Percentiles rank a stretch among this genome's conserved stretches.
These are phyloP conservation scores for Talaromyces funiculosus DNA, from an alignment of 2,329 filamentous ascomycete genomes.

Conservation along the genomic window DNA sequence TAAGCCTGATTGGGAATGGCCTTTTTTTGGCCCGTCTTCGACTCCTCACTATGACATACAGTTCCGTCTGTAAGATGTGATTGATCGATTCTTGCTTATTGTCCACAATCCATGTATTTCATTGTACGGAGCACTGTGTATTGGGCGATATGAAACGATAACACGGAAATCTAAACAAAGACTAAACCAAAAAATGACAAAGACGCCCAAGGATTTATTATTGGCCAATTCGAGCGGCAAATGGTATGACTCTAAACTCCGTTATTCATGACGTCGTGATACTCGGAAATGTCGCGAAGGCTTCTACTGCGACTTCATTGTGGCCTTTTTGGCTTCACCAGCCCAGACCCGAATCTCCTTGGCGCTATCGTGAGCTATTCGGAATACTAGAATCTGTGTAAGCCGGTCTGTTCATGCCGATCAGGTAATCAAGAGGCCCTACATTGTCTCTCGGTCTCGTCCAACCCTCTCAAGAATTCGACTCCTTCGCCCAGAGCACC, in stretches of 20 bases:
- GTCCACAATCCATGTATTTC: no score
- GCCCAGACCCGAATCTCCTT: slow-evolving; percentile 67
- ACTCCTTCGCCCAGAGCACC: slow-evolving; percentile 61
- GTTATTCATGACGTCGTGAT: background rate
- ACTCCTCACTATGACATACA: no score
- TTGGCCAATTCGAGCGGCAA: background rate
- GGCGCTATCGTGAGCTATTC: slow-evolving; percentile 66
- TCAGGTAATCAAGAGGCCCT: slow-evolving; percentile 25
- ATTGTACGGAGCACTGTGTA: no score
- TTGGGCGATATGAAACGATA: no score
- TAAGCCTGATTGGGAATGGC: slow-evolving; percentile 4
- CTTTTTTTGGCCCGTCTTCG: background rate
- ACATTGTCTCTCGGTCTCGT: slow-evolving; percentile 78
- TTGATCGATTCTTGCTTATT: no score
- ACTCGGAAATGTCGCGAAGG: background rate
- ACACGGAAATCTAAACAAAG: no score
- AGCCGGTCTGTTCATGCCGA: background rate
- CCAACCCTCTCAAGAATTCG: slow-evolving; percentile 81
- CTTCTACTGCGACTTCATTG: slow-evolving; percentile 14
- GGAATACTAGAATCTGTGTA: slow-evolving; percentile 51
- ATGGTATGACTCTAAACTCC: background rate
- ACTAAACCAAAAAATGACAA: no score
- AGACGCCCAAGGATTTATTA: no score
- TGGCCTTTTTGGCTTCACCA: slow-evolving; percentile 53
- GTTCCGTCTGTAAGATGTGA: no score